Evolutionary conservation across 2,329 filamentous ascomycete genomes (phyloP).

Genomic region (Aphanoascus verrucosus): DNA sequence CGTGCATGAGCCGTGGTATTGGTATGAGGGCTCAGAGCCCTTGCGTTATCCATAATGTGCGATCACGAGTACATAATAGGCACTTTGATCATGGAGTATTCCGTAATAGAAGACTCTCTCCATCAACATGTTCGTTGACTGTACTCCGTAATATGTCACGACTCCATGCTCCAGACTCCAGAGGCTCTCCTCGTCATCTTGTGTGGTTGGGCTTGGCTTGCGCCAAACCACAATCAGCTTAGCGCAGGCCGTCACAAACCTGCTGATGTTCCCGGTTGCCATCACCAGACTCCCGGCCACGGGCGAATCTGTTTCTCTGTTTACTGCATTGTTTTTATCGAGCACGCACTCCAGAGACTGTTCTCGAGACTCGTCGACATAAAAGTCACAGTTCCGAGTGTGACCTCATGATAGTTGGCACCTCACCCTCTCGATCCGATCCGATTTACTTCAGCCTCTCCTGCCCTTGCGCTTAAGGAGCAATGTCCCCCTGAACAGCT

Average conservation of each 20-base stretch:
- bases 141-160: too few relatives aligned
- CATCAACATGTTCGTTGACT: too few relatives aligned
- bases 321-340: too few relatives aligned
- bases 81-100: too few relatives aligned
- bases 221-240: not conserved
- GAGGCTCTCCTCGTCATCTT: too few relatives aligned
- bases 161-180: too few relatives aligned
- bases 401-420: not conserved
- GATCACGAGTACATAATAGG: too few relatives aligned
- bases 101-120: too few relatives aligned
- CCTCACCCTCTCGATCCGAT: not conserved
- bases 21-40: too few relatives aligned
- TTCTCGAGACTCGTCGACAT: not conserved
- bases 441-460: not conserved
- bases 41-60: too few relatives aligned
- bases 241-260: not conserved
- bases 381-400: not conserved
- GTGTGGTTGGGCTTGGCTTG: not conserved
- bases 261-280: not conserved
- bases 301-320: not conserved
- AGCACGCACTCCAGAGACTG: not conserved
- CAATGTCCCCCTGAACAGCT: not conserved
- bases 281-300: not conserved
- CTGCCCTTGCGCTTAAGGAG: not conserved
- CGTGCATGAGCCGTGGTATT: too few relatives aligned